Evolutionary conservation across 106 monocot species (phyloP), one percentile per base, ranked within the genome.

Genomic region (Posidonia australis): DNA sequence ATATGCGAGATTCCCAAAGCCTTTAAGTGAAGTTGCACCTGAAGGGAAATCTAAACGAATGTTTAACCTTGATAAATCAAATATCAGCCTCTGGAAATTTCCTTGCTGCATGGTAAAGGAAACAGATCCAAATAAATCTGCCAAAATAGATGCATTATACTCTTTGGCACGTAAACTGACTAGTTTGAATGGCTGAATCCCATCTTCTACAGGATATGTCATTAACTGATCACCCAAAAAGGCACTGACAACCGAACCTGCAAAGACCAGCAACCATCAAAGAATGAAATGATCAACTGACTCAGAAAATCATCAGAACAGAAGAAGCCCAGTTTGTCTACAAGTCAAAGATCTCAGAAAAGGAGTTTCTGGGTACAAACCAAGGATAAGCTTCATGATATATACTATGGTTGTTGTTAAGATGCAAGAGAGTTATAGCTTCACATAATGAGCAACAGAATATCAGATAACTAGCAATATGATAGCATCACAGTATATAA

Each of bases 1-100:
- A 41, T 76, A 67, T 44, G 78, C 80, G 17, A 90, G 41, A 63
- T 46, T 62, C 58, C 64, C 48, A 62, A 73, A 75, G 44, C 87
- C 96, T 63, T 13, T 60, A 48, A 82, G 49, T 63, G 84, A 82
- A 44, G 61, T 31, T 27, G 84, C 71, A 53, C 77, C 90, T 1
- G 96, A 96, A 64, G 80, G 80, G 60, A 87, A 65, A 67, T 90
- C 87, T 48, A 84, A 24, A 31, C 80, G 77, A n/a, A 80, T 80
- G 49, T 78, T 82, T 24, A 90, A 52, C 74, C 87, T 78, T 10
- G 90, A 84, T 26, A 96, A 78, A 74, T 96, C 96, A 62, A 90
- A 67, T 63, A 90, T 80, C 46, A 81, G 71, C 60, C 86, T 80
- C 66, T 90, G 96, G 60, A 96, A 96, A 67, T 86, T 84, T 64